These are phyloP conservation scores for Euphorbia lathyris DNA, from an alignment of 345 rosid genomes.

Conservation along the genomic window DNA sequence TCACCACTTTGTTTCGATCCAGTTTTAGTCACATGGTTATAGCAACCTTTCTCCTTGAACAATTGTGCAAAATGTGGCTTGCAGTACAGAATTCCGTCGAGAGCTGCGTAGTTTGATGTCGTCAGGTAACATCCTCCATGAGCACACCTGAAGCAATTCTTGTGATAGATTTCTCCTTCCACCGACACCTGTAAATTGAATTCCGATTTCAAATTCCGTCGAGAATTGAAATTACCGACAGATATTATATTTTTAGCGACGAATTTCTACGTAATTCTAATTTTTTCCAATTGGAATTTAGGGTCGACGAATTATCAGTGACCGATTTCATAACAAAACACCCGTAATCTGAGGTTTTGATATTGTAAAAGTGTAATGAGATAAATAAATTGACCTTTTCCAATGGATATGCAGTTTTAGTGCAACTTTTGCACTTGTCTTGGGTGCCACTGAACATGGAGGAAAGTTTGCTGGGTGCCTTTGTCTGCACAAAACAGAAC, in stretches of 20 bases:
- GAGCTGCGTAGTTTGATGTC: constrained; percentile 47
- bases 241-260: too few species aligned
- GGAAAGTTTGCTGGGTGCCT: constrained; percentile 47
- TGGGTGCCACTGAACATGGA: constrained; percentile 45
- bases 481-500: constrained; percentile 33
- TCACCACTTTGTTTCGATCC: constrained; percentile 25
- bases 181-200: constrained; percentile 34
- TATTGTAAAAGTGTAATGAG: too few species aligned
- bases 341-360: too few species aligned
- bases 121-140: constrained; percentile 50
- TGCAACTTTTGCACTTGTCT: constrained; percentile 45
- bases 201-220: too few species aligned
- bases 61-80: constrained; percentile 52
- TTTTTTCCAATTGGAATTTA: too few species aligned
- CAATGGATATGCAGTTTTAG: constrained; percentile 46
- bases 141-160: constrained; percentile 53
- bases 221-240: too few species aligned
- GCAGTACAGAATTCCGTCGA: constrained; percentile 49
- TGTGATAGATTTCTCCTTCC: constrained; percentile 51
- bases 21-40: constrained; percentile 35
- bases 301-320: too few species aligned
- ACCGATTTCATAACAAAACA: too few species aligned
- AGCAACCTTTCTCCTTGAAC: constrained; percentile 54
- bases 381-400: constrained; percentile 40
- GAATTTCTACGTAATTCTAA: too few species aligned